Base-by-base conservation (phyloP, 176 grass and related monocot species). In the Aegilops longissima region DNA sequence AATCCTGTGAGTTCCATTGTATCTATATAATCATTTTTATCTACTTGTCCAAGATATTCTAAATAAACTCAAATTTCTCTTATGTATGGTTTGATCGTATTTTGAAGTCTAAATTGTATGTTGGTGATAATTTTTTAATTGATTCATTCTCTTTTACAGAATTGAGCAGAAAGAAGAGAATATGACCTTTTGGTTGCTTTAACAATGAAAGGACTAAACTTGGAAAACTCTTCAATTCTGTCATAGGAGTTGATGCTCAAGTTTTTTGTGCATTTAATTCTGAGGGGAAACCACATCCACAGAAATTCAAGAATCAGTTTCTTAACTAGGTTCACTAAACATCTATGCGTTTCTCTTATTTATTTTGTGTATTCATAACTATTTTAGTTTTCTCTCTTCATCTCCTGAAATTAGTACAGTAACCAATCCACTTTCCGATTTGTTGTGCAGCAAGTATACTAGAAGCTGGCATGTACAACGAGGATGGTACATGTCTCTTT, bases 401-500 rank as follows among this genome's bases (percentile, higher is more conserved):
- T 42, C 40, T 42, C 2, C 3, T 10, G 7, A 10, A 42, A 42
- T 42, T 42, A 42, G 38, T 40, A 40, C 6, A 40, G 47, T 80
- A 52, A 83, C 7, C 38, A 36, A 66, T 84, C 58, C 17, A 18
- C 39, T 74, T 76, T 78, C 47, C 73, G 2, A 61, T 79, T 68
- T 92, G 16, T 95, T 76, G 61, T 88, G 56, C 92, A 98, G 96
- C 94, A 88, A 92, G 80, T 69, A 85, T 98, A 98, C 76, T 65
- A 94, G 42, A 95, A 95, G 90, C 61, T 96, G 61, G 96, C 93
- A 80, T 98, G 93, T 70, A 94, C 86, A 0, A 40, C 96, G 94
- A 92, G 93, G 93, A 88, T 98, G 93, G 93, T 98, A 47, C 95
- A 92, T 89, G 61, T 90, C 61, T 86, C 88, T 85, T 44, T 96